These are phyloP conservation scores for Geotrichum bryndzae DNA, from an alignment of 1,139 yeast species.

Conservation along the genomic window DNA sequence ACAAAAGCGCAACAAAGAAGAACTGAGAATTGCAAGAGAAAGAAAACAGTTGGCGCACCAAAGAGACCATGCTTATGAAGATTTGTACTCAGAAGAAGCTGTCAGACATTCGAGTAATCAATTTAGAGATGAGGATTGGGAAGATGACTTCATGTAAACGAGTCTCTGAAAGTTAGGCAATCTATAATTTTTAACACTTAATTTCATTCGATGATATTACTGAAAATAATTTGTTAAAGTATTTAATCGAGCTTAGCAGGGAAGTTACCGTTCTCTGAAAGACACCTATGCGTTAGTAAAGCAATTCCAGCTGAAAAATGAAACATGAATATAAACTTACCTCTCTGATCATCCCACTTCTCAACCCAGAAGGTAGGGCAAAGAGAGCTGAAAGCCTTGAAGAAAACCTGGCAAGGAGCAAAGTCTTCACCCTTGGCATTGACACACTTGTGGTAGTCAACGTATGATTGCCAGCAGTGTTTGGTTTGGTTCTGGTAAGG, in stretches of 20 bases:
- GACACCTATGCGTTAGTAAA: constrained; percentile 9
- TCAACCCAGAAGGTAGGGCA: constrained; percentile 93
- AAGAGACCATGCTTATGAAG: constrained; percentile 49
- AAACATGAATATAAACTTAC: constrained; percentile 32
- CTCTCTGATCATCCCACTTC: constrained; percentile 94
- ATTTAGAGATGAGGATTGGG: constrained; percentile 53
- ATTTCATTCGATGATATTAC: background rate
- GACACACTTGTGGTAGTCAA: constrained; percentile 96
- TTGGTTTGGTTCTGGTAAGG: constrained; percentile 96
- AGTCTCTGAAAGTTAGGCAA: background rate
- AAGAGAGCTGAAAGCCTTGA: constrained; percentile 81
- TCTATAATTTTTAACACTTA: background rate
- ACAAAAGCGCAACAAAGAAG: constrained; percentile 31
- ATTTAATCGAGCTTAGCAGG: constrained; percentile 50
- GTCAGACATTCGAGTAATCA: constrained; percentile 48
- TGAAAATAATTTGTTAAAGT: background rate
- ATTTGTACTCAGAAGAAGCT: constrained; percentile 48
- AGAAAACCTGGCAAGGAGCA: constrained; percentile 94
- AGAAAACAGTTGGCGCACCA: constrained; percentile 33
- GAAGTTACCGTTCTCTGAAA: constrained; percentile 51
- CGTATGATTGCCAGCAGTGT: constrained; percentile 97
- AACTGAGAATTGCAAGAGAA: constrained; percentile 29
- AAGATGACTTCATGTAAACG: constrained; percentile 57
- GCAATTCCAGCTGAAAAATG: background rate
- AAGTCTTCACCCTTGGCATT: constrained; percentile 96